phyloP scores from a whole-genome alignment of 176 grass and related monocot genomes.

The Musa troglodytarum region DNA sequence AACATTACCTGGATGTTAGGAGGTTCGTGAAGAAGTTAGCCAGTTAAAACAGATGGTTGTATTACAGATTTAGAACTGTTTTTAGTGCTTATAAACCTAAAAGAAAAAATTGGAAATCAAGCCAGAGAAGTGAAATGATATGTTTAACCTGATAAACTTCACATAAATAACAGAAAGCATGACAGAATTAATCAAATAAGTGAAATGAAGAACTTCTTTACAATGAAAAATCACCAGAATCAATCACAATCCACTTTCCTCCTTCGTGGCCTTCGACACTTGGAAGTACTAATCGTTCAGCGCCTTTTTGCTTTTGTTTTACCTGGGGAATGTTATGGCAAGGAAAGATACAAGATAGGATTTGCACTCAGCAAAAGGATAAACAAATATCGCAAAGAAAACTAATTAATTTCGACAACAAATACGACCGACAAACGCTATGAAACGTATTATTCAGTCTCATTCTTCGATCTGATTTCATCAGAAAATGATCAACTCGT shows the following conservation, averaged over 20 bases:
- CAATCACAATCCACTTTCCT: slow-evolving; percentile 91
- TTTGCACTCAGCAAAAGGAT: no score
- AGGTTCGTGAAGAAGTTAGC: not conserved
- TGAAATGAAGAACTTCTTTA: not conserved
- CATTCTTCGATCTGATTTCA: not conserved
- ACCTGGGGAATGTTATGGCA: slow-evolving; percentile 27
- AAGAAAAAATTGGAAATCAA: not conserved
- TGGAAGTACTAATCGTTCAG: slow-evolving; percentile 67
- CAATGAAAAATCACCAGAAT: slow-evolving; percentile 56
- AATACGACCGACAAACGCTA: no score
- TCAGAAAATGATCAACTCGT: not conserved
- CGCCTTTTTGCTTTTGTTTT: slow-evolving; percentile 77
- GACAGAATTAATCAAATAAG: not conserved
- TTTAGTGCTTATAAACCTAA: not conserved
- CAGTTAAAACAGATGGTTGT: not conserved
- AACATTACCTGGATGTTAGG: slow-evolving; percentile 48
- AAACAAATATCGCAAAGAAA: no score
- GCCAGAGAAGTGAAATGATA: not conserved
- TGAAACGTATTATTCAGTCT: no score
- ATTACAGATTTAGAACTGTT: not conserved
- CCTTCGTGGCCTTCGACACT: slow-evolving; percentile 75
- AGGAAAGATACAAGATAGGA: not conserved
- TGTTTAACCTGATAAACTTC: not conserved
- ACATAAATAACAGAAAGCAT: slow-evolving; percentile 9
- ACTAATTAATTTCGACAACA: no score